Conservation (phyloP, 441 rosid species). For the Corymbia calophylla region DNA sequence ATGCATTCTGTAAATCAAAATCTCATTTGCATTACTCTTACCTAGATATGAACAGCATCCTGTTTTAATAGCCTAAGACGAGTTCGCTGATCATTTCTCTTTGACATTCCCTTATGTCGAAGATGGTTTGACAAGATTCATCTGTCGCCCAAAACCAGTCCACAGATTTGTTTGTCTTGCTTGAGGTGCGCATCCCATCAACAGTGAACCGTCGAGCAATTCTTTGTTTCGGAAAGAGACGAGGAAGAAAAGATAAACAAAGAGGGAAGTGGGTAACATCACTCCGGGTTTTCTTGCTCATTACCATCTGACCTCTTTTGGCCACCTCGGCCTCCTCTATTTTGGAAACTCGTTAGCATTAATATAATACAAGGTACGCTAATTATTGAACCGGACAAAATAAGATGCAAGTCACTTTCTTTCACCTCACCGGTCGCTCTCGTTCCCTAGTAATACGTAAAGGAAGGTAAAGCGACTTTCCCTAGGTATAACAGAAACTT, state of each 20-base stretch:
- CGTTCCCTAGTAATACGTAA: not conserved
- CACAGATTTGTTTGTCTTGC: not conserved
- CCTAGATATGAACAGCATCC: not conserved
- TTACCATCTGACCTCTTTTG: not conserved
- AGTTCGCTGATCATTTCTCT: not conserved
- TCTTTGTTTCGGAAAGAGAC: not conserved
- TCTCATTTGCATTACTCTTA: not conserved
- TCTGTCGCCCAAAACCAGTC: not conserved
- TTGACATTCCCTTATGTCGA: not conserved
- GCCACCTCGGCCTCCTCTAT: not conserved
- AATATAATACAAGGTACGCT: not conserved
- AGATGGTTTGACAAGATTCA: not conserved
- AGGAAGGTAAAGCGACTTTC: not conserved
- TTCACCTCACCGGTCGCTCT: not conserved
- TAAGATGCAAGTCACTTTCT: conserved; percentile 13
- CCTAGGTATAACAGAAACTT: not conserved
- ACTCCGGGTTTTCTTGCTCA: conserved; percentile 48
- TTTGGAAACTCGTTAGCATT: not conserved
- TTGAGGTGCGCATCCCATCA: not conserved
- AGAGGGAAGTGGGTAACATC: conserved; percentile 34
- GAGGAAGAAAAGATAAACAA: not conserved
- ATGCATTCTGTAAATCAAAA: not conserved
- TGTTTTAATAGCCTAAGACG: not conserved
- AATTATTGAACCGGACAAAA: conserved; percentile 4
- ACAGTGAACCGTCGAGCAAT: not conserved